Base-by-base conservation (phyloP, 495 filamentous ascomycete genomes). In the Cladorrhinum samala region DNA sequence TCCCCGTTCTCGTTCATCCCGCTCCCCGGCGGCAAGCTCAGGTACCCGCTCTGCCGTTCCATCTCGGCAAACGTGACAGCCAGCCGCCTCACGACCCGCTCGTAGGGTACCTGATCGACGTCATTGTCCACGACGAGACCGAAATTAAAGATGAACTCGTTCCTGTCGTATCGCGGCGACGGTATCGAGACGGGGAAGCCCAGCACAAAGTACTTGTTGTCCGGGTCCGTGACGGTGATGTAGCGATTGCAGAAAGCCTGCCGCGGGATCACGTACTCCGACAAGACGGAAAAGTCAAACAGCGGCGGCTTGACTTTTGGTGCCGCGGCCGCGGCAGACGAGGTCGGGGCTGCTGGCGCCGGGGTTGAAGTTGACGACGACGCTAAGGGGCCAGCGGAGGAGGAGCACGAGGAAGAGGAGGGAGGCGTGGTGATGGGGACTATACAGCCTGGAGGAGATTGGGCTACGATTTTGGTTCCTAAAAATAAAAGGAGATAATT, bases 111-210 rank as follows among this genome's bases (percentile, higher is more conserved):
- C 49, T 75, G 72, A 61, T 85, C 82, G 52, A 86, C 85, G 43
- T 84, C 80, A n/a, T 83, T 58, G 38, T 75, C 73, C 38, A 98
- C 74, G 14, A 98, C 89, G 18, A 97, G 66, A 45, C 88, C 88
- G 59, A 97, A 95, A 66, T 96, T 97, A 81, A 97, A 98, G 64
- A 95, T 94, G 72, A 94, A 96, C 65, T 95, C 87, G 70, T 97
- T 98, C 48, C 93, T 86, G 50, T 85, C 78, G 66, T 98, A 92
- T 41, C 78, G 77, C 21, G 77, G 73, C 41, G 85, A 81, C 7
- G 79, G 81, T 68, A 96, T 89, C 67, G 88, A 91, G 33, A 97
- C 86, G 1, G 93, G 93, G 61, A 91, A 89, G 9, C 89, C 88
- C 19, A 97, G 80, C 49, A 97, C 83, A 46, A 86, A 85, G 68